Evolutionary conservation across 208 protist genomes (phyloP).

Genomic region (Leishmania braziliensis): DNA sequence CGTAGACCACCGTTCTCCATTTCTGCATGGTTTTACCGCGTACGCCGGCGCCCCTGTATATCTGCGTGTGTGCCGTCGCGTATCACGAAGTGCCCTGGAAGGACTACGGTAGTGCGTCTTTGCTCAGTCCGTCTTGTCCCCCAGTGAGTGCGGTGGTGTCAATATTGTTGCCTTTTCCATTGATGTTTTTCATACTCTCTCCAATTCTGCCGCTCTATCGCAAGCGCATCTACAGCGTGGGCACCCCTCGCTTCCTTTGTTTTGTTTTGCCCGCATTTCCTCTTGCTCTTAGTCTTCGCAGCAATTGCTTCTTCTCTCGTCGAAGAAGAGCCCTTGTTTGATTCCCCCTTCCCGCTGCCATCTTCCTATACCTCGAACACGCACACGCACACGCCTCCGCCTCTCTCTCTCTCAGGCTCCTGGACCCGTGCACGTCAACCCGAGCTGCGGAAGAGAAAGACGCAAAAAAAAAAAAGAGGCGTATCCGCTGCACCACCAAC

Average conservation of each 20-base stretch:
- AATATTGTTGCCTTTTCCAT: neutral
- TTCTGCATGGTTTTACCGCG: neutral
- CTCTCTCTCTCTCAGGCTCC: neutral
- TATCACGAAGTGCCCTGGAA: neutral
- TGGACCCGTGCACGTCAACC: too few relatives aligned
- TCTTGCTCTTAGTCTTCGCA: constrained; percentile 5
- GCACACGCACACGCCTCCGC: neutral
- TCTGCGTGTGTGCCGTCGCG: neutral
- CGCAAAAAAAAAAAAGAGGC: neutral
- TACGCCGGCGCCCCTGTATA: neutral
- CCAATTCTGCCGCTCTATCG: neutral
- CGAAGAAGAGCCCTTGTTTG: neutral
- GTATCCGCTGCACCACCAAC: neutral
- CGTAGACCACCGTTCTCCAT: neutral
- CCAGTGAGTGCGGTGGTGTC: too few relatives aligned
- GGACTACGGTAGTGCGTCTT: neutral
- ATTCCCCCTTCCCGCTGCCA: neutral
- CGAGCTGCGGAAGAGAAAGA: too few relatives aligned
- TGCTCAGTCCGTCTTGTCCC: constrained; percentile 1
- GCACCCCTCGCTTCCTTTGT: neutral
- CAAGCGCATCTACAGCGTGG: neutral
- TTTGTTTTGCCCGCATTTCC: constrained; percentile 15
- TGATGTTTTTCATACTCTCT: neutral
- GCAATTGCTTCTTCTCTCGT: neutral
- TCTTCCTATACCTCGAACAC: neutral